Evolutionary conservation across 164 flowering plant species (phyloP), one percentile per base, ranked within the genome.

Genomic region (Saururus chinensis): DNA sequence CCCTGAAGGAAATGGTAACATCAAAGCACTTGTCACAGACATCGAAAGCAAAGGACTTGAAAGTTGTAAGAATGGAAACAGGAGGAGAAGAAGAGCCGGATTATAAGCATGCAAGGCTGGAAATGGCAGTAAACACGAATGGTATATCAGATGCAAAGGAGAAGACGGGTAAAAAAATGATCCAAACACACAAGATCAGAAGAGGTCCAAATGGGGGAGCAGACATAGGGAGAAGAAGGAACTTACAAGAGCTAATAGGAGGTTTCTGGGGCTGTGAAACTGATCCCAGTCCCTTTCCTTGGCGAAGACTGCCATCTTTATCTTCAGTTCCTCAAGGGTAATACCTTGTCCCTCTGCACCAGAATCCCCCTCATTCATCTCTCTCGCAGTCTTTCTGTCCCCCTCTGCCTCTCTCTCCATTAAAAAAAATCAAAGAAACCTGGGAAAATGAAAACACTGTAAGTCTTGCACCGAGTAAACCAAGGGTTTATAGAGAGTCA

Each of bases 251-350:
- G 73, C 73, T 24, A 70, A 52, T 25, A 70, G 73, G 19, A 70
- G 69, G 40, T 70, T 70, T 61, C 73, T 61, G 20, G 73, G 73
- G 59, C 73, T 70, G 59, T 70, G 73, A 52, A 61, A 70, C 69
- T 57, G 69, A 58, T 70, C 73, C 73, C 73, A 70, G 58, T 70
- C 69, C 24, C 73, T 61, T 35, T 70, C 73, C 40, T 42, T 65
- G 8, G 73, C 73, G 53, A 70, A 70, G 26, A 61, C 73, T 16
- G 73, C 73, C 73, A 70, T 61, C 65, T 70, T 70, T 49, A 23
- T 30, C 69, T 51, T 70, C 55, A 70, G 55, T 17, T 51, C 73
- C 13, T 70, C 73, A 4, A 70, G 73, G 40, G 69, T 65, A 20
- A 70, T 68, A 20, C 51, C 19, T 53, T 57, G 30, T 25, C 22